Base-by-base conservation (phyloP, 192 early-diverging fungal species). In the Endogone sp. region DNA sequence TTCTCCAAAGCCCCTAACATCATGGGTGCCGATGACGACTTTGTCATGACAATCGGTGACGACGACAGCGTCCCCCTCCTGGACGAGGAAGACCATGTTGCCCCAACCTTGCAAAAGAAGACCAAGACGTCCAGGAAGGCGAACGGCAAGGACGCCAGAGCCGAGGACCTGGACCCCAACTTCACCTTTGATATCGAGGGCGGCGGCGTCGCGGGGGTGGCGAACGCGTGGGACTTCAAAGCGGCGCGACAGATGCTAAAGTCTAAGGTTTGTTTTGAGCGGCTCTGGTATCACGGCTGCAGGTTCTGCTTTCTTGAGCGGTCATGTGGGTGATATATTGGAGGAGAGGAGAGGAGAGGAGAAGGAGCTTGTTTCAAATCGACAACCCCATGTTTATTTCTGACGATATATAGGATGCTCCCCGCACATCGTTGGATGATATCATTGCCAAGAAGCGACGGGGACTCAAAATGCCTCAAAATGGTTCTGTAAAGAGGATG, bases 131-230 rank as follows among this genome's bases (percentile, higher is more conserved):
- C 20, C 26, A 26, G 32, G 65, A 71, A 67, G 65, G n/a, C n/a
- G 63, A 16, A 11, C 37, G 16, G 9, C 56, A 66, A 71, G 54
- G 55, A 71, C 49, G 67, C 77, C 44, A 75, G 76, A 22, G 65
- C 69, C 54, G 76, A 77, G 13, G 88, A 87, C 24, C 82, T 94
- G 56, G 88, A 92, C 65, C 81, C 86, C 10, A 87, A 78, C 22
- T 97, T 97, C 66, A 84, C 87, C 4, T 91, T 97, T 62, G 89
- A 91, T 65, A 72, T 90, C 28, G 92, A 93, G 29, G 87, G 89
- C 60, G 91, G 89, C 59, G 83, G 81, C 22, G 78, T 85, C 67
- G 71, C 72, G 62, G 78, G 83, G 13, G 74, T 79, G n/a, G 80
- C 79, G 8, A 82, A 92, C 71, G 81, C 86, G 4, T 91, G 93